Percentiles rank a stretch among this genome's conserved stretches.
These are phyloP conservation scores for Aspergillus ellipticus DNA, from an alignment of 495 filamentous ascomycete species.

Conservation along the genomic window DNA sequence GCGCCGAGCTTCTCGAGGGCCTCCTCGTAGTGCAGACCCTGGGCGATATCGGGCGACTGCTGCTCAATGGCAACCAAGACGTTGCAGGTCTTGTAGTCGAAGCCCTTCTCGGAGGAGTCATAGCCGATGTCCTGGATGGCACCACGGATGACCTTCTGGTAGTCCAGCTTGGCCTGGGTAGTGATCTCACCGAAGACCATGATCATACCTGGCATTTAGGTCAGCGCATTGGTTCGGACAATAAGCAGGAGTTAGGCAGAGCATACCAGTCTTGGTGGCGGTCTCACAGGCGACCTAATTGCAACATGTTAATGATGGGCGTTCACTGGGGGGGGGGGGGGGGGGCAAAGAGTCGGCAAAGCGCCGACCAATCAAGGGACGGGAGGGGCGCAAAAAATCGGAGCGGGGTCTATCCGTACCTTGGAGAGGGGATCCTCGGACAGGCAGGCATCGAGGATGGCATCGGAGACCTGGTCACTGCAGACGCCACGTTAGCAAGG, in stretches of 20 bases:
- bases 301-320: conserved; percentile 4
- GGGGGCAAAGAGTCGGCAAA: conserved; percentile 8
- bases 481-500: conserved; percentile 5
- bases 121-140: conserved; percentile 99
- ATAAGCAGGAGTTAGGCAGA: conserved; percentile 8
- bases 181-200: conserved; percentile 99
- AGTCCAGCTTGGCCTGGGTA: conserved; percentile 91
- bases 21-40: conserved; percentile 95
- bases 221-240: conserved; percentile 9
- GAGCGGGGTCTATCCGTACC: conserved; percentile 37
- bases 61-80: conserved; percentile 98
- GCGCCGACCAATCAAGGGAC: conserved; percentile 2
- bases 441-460: conserved; percentile 96
- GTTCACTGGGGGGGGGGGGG: neutral
- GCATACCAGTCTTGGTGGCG: conserved; percentile 89
- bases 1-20: conserved; percentile 96
- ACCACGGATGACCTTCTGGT: conserved; percentile 93
- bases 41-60: conserved; percentile 97
- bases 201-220: conserved; percentile 64
- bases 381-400: conserved; percentile 4
- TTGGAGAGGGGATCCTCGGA: conserved; percentile 93
- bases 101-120: conserved; percentile 93
- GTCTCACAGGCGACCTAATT: conserved; percentile 86
- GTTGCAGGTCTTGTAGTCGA: conserved; percentile 99
- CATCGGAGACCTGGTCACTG: conserved; percentile 95